These are phyloP conservation scores for Rutstroemia sp. DNA, from an alignment of 2,329 filamentous ascomycete genomes.

Conservation along the genomic window DNA sequence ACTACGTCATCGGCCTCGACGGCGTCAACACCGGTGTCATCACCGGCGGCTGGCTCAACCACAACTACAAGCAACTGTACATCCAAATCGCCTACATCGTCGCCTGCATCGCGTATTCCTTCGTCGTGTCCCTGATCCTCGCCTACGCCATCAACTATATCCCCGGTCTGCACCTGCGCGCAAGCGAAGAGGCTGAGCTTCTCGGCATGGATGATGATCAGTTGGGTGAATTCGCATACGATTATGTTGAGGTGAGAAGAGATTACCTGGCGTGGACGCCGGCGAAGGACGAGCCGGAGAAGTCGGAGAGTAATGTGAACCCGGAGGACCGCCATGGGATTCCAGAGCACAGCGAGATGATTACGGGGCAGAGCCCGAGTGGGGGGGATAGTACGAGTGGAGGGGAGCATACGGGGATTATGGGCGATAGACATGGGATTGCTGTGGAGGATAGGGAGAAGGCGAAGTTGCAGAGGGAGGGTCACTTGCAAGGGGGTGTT, in stretches of 20 bases:
- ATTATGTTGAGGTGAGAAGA: conserved; percentile 82
- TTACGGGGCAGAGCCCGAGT: conserved; percentile 37
- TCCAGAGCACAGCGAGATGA: conserved; percentile 59
- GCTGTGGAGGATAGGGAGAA: conserved; percentile 37
- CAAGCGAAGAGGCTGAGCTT: conserved; percentile 74
- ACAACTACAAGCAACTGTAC: conserved; percentile 68
- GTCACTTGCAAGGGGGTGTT: neutral
- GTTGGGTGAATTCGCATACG: conserved; percentile 83
- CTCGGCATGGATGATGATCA: conserved; percentile 87
- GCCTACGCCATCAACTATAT: conserved; percentile 69
- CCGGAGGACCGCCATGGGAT: conserved; percentile 66
- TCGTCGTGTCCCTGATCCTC: conserved; percentile 65
- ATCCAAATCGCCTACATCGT: conserved; percentile 73
- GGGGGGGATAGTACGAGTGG: neutral
- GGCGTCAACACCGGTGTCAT: conserved; percentile 62
- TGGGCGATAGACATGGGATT: conserved; percentile 44
- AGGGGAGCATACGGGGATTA: conserved; percentile 36
- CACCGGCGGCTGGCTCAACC: conserved; percentile 65
- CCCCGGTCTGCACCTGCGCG: conserved; percentile 72
- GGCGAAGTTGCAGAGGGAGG: conserved; percentile 14
- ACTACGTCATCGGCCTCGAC: conserved; percentile 66
- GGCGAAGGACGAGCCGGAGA: conserved; percentile 53
- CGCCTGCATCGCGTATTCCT: conserved; percentile 59
- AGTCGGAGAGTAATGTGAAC: conserved; percentile 46
- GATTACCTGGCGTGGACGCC: conserved; percentile 87